Percentiles rank a stretch among this genome's conserved stretches.
Conservation (phyloP, 768 basidiomycete species). For the Boletus bicolor region DNA sequence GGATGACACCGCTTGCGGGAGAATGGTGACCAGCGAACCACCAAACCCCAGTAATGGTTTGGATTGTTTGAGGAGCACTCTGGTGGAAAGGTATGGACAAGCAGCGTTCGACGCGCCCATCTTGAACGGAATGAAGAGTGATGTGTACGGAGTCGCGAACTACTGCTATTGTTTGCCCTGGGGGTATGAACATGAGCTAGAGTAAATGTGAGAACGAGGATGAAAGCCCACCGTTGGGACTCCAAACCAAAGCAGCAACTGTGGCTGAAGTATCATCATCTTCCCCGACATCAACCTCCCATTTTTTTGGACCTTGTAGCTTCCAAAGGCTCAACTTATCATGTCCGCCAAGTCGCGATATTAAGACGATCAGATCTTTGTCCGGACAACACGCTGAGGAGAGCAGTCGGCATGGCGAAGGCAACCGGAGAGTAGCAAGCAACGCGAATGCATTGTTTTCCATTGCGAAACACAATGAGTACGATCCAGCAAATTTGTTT, state of each 20-base stretch:
- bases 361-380: constrained; percentile 71
- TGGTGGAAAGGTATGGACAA: constrained; percentile 36
- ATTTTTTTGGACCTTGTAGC: constrained; percentile 72
- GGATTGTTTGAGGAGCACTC: constrained; percentile 13
- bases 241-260: constrained; percentile 69
- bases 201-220: background rate
- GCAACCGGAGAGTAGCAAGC: constrained; percentile 55
- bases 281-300: constrained; percentile 71
- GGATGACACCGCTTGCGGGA: constrained; percentile 44
- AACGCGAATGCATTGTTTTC: constrained; percentile 48
- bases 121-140: constrained; percentile 74
- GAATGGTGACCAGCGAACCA: constrained; percentile 61
- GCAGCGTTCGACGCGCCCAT: constrained; percentile 56
- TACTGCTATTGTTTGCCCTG: constrained; percentile 70
- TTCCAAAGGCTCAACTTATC: constrained; percentile 80
- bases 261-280: constrained; percentile 43
- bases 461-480: constrained; percentile 27
- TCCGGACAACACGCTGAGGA: constrained; percentile 76
- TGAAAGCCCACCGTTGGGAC: constrained; percentile 64
- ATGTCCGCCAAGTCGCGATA: constrained; percentile 63
- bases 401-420: constrained; percentile 56
- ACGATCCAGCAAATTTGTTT: background rate
- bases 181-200: constrained; percentile 4
- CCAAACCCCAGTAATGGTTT: constrained; percentile 55
- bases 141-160: constrained; percentile 66